Base-by-base conservation (phyloP, 2,329 filamentous ascomycete genomes). In the Sarocladium strictum region DNA sequence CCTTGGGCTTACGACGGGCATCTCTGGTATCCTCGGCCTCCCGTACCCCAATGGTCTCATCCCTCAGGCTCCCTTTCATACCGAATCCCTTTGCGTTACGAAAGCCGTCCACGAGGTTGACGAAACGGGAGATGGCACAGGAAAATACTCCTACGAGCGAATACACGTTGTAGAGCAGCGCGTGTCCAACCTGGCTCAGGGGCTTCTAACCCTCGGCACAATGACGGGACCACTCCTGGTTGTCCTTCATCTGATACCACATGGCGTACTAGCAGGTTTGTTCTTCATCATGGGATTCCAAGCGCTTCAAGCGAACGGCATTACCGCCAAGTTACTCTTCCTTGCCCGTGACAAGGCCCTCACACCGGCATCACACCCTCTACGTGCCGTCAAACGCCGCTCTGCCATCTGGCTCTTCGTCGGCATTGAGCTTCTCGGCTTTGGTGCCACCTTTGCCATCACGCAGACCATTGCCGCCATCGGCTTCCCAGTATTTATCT, bases 261-360 rank as follows among this genome's bases (percentile, higher is more conserved):
- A 91, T 64, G 87, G 85, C 57, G 87, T 92, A 1, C 79, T 93
- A 54, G 89, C 88, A 0, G 89, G 89, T 0, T 77, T 93, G 24
- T 93, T 93, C 76, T 92, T 92, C 70, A 81, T 90, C 65, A 92
- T 93, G 89, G 89, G 88, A 40, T 77, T 89, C 57, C 86, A 92
- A 70, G 88, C 88, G 2, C 80, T 93, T 29, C 79, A 85, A 64
- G 85, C 73, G 23, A 93, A 93, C 65, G 88, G 88, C 21, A 89
- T 93, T 64, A 92, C 87, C 0, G 72, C 78, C 57, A 92, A 92
- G 68, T 66, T 92, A 9, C 66, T 90, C 21, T 92, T 89, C 67
- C 76, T 93, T 1, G 70, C 76, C 1, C 79, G 83, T 58, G 89
- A 93, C 68, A 72, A 67, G 49, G 66, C 75, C 3, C 74, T 91